phyloP scores from a whole-genome alignment of 1,139 yeast species.

The Candida anutae region DNA sequence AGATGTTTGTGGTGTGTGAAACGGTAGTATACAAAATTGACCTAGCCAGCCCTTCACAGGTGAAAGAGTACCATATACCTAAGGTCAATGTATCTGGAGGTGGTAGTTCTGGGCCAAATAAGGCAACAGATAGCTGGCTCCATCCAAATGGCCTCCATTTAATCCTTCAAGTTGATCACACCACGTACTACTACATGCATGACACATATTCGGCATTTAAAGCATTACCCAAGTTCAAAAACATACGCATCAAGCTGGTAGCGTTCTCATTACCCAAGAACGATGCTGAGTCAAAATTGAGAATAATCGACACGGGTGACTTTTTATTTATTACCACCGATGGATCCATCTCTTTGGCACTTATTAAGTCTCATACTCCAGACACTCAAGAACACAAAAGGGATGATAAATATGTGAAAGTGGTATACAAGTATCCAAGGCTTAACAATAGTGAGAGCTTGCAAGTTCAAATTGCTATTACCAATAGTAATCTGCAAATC shows the following conservation, averaged over 20 bases:
- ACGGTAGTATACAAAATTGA: constrained; percentile 23
- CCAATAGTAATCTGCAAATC: constrained; percentile 20
- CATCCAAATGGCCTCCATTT: constrained; percentile 34
- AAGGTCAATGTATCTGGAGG: constrained; percentile 28
- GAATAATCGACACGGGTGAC: constrained; percentile 18
- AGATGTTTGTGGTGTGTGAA: constrained; percentile 26
- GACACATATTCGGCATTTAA: constrained; percentile 25
- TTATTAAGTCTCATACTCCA: constrained; percentile 17
- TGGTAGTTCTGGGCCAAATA: constrained; percentile 13
- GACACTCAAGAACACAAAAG: constrained; percentile 21
- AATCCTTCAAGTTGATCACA: constrained; percentile 19
- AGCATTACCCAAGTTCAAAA: constrained; percentile 24
- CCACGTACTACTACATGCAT: constrained; percentile 25
- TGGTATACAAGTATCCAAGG: constrained; percentile 16
- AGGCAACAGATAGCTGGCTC: constrained; percentile 28
- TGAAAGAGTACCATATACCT: constrained; percentile 21
- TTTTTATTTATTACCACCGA: constrained; percentile 25
- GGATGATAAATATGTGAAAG: constrained; percentile 30
- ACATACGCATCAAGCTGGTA: constrained; percentile 17
- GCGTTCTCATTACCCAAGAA: constrained; percentile 10
- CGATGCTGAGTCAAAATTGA: not conserved
- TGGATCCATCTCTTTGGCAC: constrained; percentile 21
- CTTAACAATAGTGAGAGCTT: constrained; percentile 7
- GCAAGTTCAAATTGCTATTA: constrained; percentile 9
- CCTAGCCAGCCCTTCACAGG: constrained; percentile 30